Conservation (phyloP, 352 stramenopile genomes). For the Globisporangium perplexum region DNA sequence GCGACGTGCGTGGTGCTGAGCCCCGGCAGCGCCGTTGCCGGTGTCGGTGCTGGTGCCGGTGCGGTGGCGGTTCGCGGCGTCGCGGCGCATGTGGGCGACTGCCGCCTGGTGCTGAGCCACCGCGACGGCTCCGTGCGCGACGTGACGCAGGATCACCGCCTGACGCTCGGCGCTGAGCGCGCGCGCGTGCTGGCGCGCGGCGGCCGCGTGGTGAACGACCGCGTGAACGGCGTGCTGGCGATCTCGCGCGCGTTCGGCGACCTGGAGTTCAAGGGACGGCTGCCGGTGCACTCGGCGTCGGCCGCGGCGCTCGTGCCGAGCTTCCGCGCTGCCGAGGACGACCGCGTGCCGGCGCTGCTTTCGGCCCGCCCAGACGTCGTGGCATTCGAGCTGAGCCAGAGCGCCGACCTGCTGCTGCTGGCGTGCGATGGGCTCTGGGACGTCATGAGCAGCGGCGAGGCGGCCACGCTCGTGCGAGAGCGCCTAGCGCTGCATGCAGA, state of each 20-base stretch:
- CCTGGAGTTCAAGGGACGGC: conserved; percentile 68
- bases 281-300: conserved; percentile 15
- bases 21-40: neutral
- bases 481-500: conserved; percentile 44
- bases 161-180: conserved; percentile 38
- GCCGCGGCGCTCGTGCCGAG: conserved; percentile 2
- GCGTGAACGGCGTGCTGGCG: conserved; percentile 80
- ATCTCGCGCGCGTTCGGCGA: conserved; percentile 83
- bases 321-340: conserved; percentile 29
- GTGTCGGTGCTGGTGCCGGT: no score
- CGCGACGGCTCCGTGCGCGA: conserved; percentile 31
- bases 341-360: conserved; percentile 46
- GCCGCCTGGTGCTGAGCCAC: conserved; percentile 48
- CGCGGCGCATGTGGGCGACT: conserved; percentile 74
- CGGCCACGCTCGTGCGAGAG: conserved; percentile 42
- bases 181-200: conserved; percentile 48
- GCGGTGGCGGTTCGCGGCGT: conserved; percentile 19
- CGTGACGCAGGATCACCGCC: conserved; percentile 68
- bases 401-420: conserved; percentile 61
- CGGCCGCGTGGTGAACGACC: conserved; percentile 71
- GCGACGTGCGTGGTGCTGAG: conserved; percentile 58
- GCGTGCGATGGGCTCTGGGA: conserved; percentile 86
- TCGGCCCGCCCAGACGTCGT: conserved; percentile 49
- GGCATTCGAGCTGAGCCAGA: conserved; percentile 26
- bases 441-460: conserved; percentile 65